Conservation (phyloP, 2,329 filamentous ascomycete genomes). For the Fusarium caatingaense region DNA sequence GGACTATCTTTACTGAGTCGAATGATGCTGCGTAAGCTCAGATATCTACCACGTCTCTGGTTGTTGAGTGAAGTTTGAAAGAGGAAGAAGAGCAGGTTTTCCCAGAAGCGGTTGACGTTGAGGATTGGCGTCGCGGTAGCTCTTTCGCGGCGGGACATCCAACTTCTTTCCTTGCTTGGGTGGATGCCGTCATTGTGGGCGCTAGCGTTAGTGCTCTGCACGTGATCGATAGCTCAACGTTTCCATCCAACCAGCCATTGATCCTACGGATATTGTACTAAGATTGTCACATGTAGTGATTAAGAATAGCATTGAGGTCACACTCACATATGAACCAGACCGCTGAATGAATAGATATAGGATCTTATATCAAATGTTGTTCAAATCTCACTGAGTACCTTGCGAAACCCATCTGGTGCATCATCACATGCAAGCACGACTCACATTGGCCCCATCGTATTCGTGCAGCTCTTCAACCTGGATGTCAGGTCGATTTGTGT, state of each 20-base stretch:
- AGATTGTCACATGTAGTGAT: constrained; percentile 19
- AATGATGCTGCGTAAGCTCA: background rate
- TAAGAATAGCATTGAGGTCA: constrained; percentile 10
- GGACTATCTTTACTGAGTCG: background rate
- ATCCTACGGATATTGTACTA: background rate
- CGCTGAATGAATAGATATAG: background rate
- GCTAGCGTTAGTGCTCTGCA: constrained; percentile 38
- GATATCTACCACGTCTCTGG: background rate
- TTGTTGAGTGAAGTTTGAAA: constrained; percentile 8
- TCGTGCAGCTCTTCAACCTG: constrained; percentile 21
- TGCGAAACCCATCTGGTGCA: background rate
- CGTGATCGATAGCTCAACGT: constrained; percentile 36
- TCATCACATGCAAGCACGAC: constrained; percentile 21
- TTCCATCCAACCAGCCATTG: constrained; percentile 13
- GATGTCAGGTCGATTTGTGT: constrained; percentile 2
- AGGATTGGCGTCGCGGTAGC: constrained; percentile 30
- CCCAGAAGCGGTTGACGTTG: constrained; percentile 37
- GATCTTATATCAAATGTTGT: background rate
- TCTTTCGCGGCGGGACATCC: constrained; percentile 35
- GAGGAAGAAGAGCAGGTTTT: constrained; percentile 21
- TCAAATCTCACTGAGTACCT: background rate
- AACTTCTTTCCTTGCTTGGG: constrained; percentile 42
- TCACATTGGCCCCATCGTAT: constrained; percentile 2
- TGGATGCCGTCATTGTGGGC: constrained; percentile 47
- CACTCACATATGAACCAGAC: constrained; percentile 10